Conservation (phyloP, 2,329 filamentous ascomycete genomes). For the Periconia sp. region DNA sequence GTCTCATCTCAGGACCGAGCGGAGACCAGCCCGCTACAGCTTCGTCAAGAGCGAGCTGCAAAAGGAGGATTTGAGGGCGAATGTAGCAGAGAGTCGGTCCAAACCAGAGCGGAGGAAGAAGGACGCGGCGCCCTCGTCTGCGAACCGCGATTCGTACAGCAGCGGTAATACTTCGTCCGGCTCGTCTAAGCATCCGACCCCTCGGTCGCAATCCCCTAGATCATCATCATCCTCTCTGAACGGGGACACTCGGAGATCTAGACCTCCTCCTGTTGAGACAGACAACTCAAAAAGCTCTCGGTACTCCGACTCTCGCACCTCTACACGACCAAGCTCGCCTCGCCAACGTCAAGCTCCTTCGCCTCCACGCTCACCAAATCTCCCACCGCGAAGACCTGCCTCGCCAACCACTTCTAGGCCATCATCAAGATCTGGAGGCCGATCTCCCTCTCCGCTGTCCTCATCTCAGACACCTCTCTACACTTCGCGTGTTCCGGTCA, state of each 20-base stretch:
- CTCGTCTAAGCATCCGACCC: constrained; percentile 32
- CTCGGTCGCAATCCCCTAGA: constrained; percentile 34
- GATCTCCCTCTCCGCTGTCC: constrained; percentile 33
- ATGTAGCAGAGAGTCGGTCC: constrained; percentile 26
- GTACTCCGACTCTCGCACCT: constrained; percentile 21
- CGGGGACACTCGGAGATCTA: constrained; percentile 20
- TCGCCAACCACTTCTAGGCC: constrained; percentile 35
- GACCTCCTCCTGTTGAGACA: constrained; percentile 26
- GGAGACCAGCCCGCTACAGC: constrained; percentile 46
- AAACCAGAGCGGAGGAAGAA: constrained; percentile 17
- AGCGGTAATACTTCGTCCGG: constrained; percentile 23
- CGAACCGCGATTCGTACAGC: constrained; percentile 18
- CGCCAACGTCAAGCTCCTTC: constrained; percentile 20
- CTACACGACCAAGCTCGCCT: constrained; percentile 37
- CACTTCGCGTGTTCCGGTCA: constrained; percentile 27
- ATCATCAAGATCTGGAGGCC: constrained; percentile 30
- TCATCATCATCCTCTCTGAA: constrained; percentile 40
- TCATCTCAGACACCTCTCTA: constrained; percentile 25
- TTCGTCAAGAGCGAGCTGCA: constrained; percentile 46
- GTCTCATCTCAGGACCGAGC: constrained; percentile 31
- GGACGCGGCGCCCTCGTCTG: constrained; percentile 18
- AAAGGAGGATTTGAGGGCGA: constrained; percentile 39
- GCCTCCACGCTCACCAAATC: constrained; percentile 37
- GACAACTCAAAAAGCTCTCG: constrained; percentile 16
- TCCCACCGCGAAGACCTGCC: constrained; percentile 27